Evolutionary conservation across 805 yeast genomes (phyloP), one percentile per base, ranked within the genome.

Genomic region (Grigorovia humatica): DNA sequence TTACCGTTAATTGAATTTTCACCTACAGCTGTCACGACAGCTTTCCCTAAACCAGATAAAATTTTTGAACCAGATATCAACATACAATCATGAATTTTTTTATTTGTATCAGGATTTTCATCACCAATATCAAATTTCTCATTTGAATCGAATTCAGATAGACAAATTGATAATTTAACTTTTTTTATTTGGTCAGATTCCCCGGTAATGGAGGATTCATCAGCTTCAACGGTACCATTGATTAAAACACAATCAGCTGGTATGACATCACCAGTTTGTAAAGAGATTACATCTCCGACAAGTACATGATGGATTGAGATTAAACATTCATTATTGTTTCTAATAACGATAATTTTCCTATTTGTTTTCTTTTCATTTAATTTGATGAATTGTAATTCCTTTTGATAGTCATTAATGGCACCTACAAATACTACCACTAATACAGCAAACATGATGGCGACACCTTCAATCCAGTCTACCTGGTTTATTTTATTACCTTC

Each of bases 381-480:
- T 58, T 82, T 83, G 48, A 87, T 85, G 68, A 93, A 93, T 66
- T 93, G 99, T 15, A 88, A 73, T 66, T 93, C 99, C 67, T 95
- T 95, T 65, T 93, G 96, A 73, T 85, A 93, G 70, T 93, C 99
- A 67, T 93, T 93, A n/a, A 80, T 84, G 1, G 96, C 93, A 48
- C 97, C 96, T 13, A 95, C 99, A 2, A 88, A 57, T 4, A 91
- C 96, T 38, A 93, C 98, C 54, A 93, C 91, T 4, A 80, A 61
- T 23, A 93, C 86, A 19, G 99, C 99, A 4, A 85, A 85, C 59
- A 93, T 79, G 64, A 93, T 93, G 43, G 99, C 99, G 42, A 90
- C 96, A 59, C 99, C 99, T 73, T 93, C 99, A 47, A 95, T 96
- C 97, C 98, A 93, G 61, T 91, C 96, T 35, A 93, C 95, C 60